Evolutionary conservation across 1,284 basidiomycete species (phyloP), one percentile per base, ranked within the genome.

Genomic region (Sanguinoderma infundibulare): DNA sequence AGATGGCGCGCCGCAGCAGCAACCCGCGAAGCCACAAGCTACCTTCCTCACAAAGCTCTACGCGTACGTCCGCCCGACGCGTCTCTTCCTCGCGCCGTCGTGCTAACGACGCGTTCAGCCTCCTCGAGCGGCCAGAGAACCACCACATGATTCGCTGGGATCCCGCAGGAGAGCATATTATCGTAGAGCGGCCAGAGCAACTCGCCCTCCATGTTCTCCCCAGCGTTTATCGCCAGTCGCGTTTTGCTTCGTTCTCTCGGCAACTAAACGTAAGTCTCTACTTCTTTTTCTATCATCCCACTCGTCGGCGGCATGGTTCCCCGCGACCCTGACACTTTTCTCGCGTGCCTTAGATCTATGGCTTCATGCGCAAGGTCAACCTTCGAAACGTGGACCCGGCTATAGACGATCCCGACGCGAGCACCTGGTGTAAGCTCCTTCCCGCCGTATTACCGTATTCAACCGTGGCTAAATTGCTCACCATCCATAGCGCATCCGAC

Each of bases 101-200:
- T 30, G n/a, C 38, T 55, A 15, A 38, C 32, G 46, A 5, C 57
- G 55, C 28, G 50, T 57, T 53, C 73, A 92, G 91, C 63, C 87
- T 94, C 59, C 86, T 94, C 70, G 92, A 94, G 75, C 87, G 91
- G 46, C 85, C 88, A 58, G 91, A 94, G 77, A 93, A 93, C 76
- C 91, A 93, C 70, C 90, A 93, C 75, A 95, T 96, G 88, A 95
- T 96, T 73, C 88, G 94, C 50, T 96, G 94, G 94, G 94, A 95
- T 73, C 87, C 90, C 15, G 86, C 87, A 15, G 94, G 94, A 63
- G 91, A 94, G 74, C 90, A 94, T 70, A 95, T 96, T 82, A 94
- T 96, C 75, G 94, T 96, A 61, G 94, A 95, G 72, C 83, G 90
- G 32, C 94, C 94, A 64, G 92, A 94, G 73, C 93, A 95, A 75